Evolutionary conservation across 2,329 filamentous ascomycete species (phyloP), one percentile per base, ranked within the genome.

Genomic region (Diplodia sapinea): DNA sequence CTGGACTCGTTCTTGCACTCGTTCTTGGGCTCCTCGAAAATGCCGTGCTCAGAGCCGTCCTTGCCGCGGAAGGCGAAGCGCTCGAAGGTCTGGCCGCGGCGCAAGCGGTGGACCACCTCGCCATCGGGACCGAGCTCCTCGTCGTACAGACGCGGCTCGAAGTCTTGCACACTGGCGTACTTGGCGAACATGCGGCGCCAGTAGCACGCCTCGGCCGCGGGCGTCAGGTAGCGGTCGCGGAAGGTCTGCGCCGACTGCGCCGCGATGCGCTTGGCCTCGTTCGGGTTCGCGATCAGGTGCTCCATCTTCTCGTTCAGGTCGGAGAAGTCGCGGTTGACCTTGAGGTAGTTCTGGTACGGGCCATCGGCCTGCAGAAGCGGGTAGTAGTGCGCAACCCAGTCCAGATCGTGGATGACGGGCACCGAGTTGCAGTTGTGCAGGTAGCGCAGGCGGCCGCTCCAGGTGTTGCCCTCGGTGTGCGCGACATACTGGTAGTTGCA

Each of bases 161-260:
- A 66, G 40, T 43, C 64, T 40, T 59, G 64, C 15, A 66, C 64
- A 12, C 38, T 33, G 29, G 64, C 64, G 52, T 54, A 66, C 4
- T 36, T 23, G n/a, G 31, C 52, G 26, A 85, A 75, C 68, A 85
- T 71, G 54, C 81, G 77, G 12, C 85, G 78, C 85, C 85, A 87
- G 70, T 87, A 87, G 69, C 84, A 87, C 3, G 82, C 80, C 73
- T 86, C 83, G 1, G 85, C 84, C 3, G 84, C 83, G 2, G 84
- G 83, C 2, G 84, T 86, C 43, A 86, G 74, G 71, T 86, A 86
- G 4, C 82, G 75, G 70, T 86, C 83, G 2, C 84, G 79, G 71
- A 86, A 86, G 12, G 79, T 81, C 51, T 72, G 72, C 6, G 82
- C 79, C 2, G 78, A 79, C 70, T 86, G 85, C 23, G 80, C 74